Conservation (phyloP, 2,329 filamentous ascomycete species). For the Magnaporthiopsis rhizophila region DNA sequence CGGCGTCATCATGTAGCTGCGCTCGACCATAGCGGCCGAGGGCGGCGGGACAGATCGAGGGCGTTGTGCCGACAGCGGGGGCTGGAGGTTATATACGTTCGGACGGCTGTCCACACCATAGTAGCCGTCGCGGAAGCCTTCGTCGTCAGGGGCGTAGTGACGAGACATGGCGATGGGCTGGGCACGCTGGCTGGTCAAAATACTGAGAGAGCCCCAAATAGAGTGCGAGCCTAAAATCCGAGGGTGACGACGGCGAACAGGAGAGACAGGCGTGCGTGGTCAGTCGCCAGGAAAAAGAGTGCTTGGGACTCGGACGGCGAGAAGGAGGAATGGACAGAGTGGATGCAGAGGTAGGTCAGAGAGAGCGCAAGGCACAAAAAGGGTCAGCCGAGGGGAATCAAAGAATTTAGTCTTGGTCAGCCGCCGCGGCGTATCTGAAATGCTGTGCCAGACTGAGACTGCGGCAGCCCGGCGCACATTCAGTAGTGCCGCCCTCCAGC, state of each 20-base stretch:
- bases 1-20: not conserved
- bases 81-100: constrained; percentile 14
- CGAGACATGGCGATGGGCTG: constrained; percentile 13
- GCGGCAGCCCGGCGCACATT: not conserved
- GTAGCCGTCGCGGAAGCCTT: not conserved
- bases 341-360: not conserved
- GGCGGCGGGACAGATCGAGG: constrained; percentile 20
- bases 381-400: constrained; percentile 3
- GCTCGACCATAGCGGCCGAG: constrained; percentile 1
- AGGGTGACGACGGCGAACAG: not conserved
- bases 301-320: not conserved
- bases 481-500: not conserved
- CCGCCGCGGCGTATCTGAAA: too few species aligned
- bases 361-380: not conserved
- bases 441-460: not conserved
- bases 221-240: not conserved
- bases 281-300: not conserved
- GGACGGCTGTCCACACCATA: not conserved
- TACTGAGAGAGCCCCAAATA: too few species aligned
- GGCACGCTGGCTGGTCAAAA: too few species aligned
- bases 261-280: not conserved
- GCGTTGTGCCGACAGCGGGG: constrained; percentile 18
- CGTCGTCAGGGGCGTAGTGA: constrained; percentile 14
- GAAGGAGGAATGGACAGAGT: not conserved
- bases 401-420: not conserved